phyloP scores from a whole-genome alignment of 441 rosid genomes.

The Brassica hybrid region DNA sequence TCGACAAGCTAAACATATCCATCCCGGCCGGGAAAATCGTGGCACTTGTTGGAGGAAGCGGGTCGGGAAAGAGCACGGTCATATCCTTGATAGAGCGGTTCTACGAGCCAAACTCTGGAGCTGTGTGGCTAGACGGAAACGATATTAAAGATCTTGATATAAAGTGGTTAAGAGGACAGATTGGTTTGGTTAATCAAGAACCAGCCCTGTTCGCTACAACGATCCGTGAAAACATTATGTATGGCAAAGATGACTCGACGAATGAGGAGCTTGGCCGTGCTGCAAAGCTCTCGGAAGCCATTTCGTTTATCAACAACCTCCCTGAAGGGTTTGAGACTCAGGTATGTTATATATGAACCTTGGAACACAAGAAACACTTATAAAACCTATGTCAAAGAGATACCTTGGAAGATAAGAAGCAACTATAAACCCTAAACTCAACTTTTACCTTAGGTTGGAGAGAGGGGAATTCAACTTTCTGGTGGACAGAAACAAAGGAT shows the following conservation, averaged over 20 bases:
- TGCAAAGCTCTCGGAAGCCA: slow-evolving; percentile 89
- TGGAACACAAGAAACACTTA: neutral
- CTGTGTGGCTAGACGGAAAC: slow-evolving; percentile 67
- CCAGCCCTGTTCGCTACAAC: slow-evolving; percentile 94
- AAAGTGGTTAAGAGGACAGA: slow-evolving; percentile 86
- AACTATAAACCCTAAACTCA: neutral
- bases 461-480: slow-evolving; percentile 85
- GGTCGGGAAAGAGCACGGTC: slow-evolving; percentile 94
- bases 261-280: slow-evolving; percentile 72
- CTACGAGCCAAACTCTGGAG: slow-evolving; percentile 78
- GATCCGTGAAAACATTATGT: slow-evolving; percentile 86
- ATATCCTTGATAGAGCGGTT: slow-evolving; percentile 88
- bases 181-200: slow-evolving; percentile 95
- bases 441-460: slow-evolving; percentile 66
- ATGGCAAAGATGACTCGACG: slow-evolving; percentile 86
- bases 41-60: slow-evolving; percentile 96
- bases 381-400: no score
- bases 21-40: slow-evolving; percentile 81
- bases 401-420: slow-evolving; percentile 1
- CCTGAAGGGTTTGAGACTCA: slow-evolving; percentile 96
- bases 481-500: slow-evolving; percentile 97
- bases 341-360: slow-evolving; percentile 45
- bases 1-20: slow-evolving; percentile 56
- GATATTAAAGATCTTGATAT: slow-evolving; percentile 69
- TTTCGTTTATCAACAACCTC: slow-evolving; percentile 81